phyloP scores from a whole-genome alignment of 2,329 filamentous ascomycete genomes.

The Aquanectria penicillioides region DNA sequence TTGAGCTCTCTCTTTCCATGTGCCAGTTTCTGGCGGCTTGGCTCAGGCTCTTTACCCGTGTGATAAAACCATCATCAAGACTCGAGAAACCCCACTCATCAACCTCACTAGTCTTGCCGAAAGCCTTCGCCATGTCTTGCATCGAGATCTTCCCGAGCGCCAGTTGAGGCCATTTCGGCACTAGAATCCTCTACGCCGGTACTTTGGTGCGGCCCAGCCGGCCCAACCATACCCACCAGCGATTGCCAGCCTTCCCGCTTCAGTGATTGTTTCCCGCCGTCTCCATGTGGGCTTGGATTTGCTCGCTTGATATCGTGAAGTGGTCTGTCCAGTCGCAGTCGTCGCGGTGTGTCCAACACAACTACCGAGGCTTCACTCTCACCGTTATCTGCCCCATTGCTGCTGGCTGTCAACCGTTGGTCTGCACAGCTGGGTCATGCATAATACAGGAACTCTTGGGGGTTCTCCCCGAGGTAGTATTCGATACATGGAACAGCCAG shows the following conservation, averaged over 20 bases:
- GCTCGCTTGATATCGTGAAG: too few species aligned
- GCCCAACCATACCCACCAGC: constrained; percentile 25
- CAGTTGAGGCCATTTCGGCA: constrained; percentile 39
- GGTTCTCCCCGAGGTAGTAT: constrained; percentile 9
- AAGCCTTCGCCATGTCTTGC: constrained; percentile 39
- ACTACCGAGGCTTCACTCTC: constrained; percentile 2
- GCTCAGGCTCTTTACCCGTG: constrained; percentile 1
- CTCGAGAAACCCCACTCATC: constrained; percentile 24
- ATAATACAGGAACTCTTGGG: constrained; percentile 21
- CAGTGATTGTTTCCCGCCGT: constrained; percentile 28
- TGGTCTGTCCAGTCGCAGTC: too few species aligned
- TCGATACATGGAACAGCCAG: constrained; percentile 7
- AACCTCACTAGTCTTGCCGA: constrained; percentile 31
- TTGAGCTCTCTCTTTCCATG: neutral
- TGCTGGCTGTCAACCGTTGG: constrained; percentile 3
- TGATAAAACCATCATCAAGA: neutral
- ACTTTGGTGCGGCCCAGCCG: constrained; percentile 21
- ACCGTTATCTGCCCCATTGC: constrained; percentile 6
- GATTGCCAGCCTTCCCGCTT: constrained; percentile 7
- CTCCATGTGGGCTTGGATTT: too few species aligned
- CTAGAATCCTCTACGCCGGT: constrained; percentile 32
- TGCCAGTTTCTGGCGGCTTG: neutral
- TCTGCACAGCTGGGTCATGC: constrained; percentile 12
- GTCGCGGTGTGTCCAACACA: neutral
- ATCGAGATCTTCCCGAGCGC: constrained; percentile 44